phyloP scores from a whole-genome alignment of 805 yeast genomes.

The Myxozyma kluyveri region DNA sequence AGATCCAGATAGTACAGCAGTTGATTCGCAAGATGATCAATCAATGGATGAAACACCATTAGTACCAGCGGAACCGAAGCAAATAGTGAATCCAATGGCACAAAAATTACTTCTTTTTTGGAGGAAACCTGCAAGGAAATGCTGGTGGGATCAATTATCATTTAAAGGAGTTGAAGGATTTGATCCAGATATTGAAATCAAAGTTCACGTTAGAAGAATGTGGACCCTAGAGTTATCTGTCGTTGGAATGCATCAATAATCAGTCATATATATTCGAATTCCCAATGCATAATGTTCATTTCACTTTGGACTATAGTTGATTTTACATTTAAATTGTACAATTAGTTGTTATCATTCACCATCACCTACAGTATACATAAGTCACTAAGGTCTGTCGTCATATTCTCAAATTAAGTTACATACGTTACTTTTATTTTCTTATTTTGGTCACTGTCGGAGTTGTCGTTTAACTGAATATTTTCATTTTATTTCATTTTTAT shows the following conservation, averaged over 20 bases:
- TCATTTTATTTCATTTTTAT: too few species aligned
- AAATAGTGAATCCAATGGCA: conserved; percentile 35
- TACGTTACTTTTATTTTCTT: too few species aligned
- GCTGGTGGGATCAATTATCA: conserved; percentile 81
- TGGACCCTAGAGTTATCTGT: conserved; percentile 96
- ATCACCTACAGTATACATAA: too few species aligned
- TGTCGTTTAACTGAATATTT: too few species aligned
- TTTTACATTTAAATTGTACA: too few species aligned
- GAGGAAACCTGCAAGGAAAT: conserved; percentile 97
- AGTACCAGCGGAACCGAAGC: not conserved
- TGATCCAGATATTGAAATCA: conserved; percentile 45
- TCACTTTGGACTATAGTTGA: too few species aligned
- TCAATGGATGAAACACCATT: not conserved
- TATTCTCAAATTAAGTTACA: too few species aligned
- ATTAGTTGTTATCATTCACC: too few species aligned
- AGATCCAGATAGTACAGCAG: not conserved
- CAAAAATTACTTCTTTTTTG: conserved; percentile 81
- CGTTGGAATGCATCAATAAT: conserved; percentile 76
- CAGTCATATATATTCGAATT: too few species aligned
- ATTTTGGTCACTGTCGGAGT: too few species aligned
- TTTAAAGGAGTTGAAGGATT: conserved; percentile 39
- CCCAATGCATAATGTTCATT: too few species aligned
- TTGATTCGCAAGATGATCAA: not conserved
- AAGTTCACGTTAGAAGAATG: conserved; percentile 84
- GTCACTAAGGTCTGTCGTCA: too few species aligned